Evolutionary conservation across 495 filamentous ascomycete genomes (phyloP), one percentile per base, ranked within the genome.

Genomic region (Penicillium canariense): DNA sequence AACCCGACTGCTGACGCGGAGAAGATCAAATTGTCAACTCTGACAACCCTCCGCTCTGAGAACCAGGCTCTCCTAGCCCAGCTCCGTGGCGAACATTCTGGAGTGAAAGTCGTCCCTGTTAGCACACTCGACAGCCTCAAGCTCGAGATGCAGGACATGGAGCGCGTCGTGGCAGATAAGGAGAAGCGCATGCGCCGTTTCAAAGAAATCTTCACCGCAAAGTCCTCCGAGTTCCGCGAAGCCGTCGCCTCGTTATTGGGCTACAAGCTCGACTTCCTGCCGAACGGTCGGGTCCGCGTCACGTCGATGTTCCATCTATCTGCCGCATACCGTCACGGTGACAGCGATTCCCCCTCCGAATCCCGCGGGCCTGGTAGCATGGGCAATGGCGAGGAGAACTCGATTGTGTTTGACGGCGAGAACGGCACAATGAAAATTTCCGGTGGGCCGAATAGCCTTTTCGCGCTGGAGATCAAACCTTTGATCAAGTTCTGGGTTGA

Each of bases 341-440:
- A 88, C 65, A 55, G 69, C 18, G 61, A 73, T 58, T 73, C 79
- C 11, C 73, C 71, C 30, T 60, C 68, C 5, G 69, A 76, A 50
- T 65, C 72, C n/a, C 52, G 64, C 23, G 75, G 73, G 0, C 67
- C 71, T 50, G 82, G 74, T 39, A 81, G 67, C 81, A 89, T 68
- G 89, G 90, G 78, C 49, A 68, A 74, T 36, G 76, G 69, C 4
- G 76, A 73, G 59, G 79, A 81, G 55, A 95, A 93, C 57, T 90
- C 86, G 43, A 96, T 99, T 54, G 83, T 96, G 1, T 97, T 99
- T 71, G 94, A 99, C 73, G 95, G 93, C 20, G 93, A 97, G 70
- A 87, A 88, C 56, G 84, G 94, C 23, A 96, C 90, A 20, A 98
- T 98, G 94, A 97, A 97, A 77, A 87, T 97, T 54, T 87, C 85